A percentile compares a stretch with the other conserved stretches of the same genome.
Conservation (phyloP, 176 grass and related monocot species). For the Secale cereale region DNA sequence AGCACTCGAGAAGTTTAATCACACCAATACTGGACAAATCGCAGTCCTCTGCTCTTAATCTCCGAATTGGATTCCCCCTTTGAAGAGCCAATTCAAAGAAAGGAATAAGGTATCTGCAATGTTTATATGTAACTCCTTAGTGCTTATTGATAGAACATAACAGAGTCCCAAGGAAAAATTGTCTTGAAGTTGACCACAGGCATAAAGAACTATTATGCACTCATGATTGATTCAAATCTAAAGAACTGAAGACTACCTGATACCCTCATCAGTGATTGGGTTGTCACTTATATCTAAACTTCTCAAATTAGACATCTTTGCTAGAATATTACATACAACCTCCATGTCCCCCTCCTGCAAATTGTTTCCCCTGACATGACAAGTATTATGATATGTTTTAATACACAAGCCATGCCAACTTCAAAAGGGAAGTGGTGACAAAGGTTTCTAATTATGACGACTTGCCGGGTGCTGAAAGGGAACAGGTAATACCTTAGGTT, state of each 20-base stretch:
- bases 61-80: conserved; percentile 60
- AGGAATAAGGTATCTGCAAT: conserved; percentile 67
- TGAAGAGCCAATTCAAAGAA: conserved; percentile 56
- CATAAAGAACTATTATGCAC: not conserved
- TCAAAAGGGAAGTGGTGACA: not conserved
- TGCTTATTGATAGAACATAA: not conserved
- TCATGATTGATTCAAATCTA: conserved; percentile 13
- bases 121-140: conserved; percentile 17
- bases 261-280: conserved; percentile 70
- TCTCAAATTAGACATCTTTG: conserved; percentile 61
- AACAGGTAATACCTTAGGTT: conserved; percentile 45
- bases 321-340: conserved; percentile 65
- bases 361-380: conserved; percentile 66
- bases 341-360: conserved; percentile 63
- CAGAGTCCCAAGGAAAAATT: not conserved
- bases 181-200: conserved; percentile 5
- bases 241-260: conserved; percentile 51
- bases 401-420: not conserved
- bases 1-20: conserved; percentile 63
- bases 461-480: not conserved
- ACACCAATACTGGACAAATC: conserved; percentile 53
- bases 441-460: not conserved
- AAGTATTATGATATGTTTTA: conserved; percentile 18
- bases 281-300: conserved; percentile 91
- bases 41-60: conserved; percentile 65